phyloP scores from a whole-genome alignment of 441 rosid species.

The Biscutella laevigata region DNA sequence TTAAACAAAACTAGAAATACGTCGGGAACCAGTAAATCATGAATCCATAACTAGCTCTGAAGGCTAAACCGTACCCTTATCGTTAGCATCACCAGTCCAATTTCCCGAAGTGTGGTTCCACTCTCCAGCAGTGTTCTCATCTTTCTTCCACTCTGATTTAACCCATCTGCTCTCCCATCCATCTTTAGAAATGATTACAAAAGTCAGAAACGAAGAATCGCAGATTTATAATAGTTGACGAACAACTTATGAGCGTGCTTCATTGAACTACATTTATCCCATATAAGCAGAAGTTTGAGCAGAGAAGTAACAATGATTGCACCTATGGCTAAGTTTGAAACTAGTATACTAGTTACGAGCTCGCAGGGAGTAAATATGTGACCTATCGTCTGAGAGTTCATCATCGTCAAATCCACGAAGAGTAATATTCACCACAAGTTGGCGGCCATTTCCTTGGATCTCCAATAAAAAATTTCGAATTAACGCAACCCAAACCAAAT shows the following conservation, averaged over 20 bases:
- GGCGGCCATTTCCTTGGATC: not conserved
- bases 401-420: too few relatives aligned
- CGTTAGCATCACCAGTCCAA: slow-evolving; percentile 78
- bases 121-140: slow-evolving; percentile 68
- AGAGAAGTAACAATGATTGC: not conserved
- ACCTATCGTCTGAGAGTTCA: too few relatives aligned
- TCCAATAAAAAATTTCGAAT: not conserved
- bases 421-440: not conserved
- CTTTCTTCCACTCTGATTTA: slow-evolving; percentile 87
- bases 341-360: not conserved
- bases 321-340: not conserved
- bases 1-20: not conserved
- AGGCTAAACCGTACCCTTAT: slow-evolving; percentile 53
- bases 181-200: slow-evolving; percentile 32
- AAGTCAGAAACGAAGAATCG: not conserved
- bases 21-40: not conserved
- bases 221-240: not conserved
- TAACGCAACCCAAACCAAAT: not conserved
- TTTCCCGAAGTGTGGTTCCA: slow-evolving; percentile 89
- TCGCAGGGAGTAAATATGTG: not conserved
- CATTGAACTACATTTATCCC: not conserved
- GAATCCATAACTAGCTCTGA: not conserved
- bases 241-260: not conserved
- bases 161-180: slow-evolving; percentile 93
- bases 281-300: not conserved